Conservation (phyloP, 1,284 basidiomycete genomes). For the Golubevia sp. region DNA sequence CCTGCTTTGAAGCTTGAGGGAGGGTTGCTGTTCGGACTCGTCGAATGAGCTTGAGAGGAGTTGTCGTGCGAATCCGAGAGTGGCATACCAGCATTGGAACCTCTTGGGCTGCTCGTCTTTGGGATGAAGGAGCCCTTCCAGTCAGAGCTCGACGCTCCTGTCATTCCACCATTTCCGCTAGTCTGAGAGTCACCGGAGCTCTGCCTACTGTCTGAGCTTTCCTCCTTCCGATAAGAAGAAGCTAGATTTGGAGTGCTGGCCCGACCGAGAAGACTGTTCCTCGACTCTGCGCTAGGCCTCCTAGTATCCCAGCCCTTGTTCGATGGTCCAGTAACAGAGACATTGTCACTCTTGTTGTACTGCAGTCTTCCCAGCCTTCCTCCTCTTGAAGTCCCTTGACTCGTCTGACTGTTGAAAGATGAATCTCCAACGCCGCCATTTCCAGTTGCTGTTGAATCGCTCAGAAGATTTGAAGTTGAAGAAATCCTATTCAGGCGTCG, state of each 20-base stretch:
- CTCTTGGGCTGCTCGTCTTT: background rate
- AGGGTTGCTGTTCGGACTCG: background rate
- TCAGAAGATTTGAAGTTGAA: background rate
- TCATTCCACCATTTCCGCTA: background rate
- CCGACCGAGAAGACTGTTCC: background rate
- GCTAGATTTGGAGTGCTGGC: background rate
- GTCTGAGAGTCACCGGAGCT: conserved; percentile 24
- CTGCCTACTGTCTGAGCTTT: conserved; percentile 9
- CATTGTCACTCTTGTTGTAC: conserved; percentile 31
- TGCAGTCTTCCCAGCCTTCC: conserved; percentile 25
- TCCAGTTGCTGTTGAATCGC: background rate
- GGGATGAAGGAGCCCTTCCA: background rate
- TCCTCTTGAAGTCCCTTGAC: conserved; percentile 7
- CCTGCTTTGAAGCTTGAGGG: background rate
- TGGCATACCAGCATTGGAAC: background rate
- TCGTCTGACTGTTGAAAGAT: background rate
- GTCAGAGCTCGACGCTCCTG: background rate
- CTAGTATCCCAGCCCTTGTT: conserved; percentile 1
- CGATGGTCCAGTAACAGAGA: conserved; percentile 1
- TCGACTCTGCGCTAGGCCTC: background rate
- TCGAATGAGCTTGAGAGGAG: background rate
- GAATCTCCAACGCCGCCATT: background rate
- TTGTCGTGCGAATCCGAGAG: background rate
- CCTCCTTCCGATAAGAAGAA: background rate
- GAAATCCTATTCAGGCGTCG: background rate